A percentile compares a stretch with the other conserved stretches of the same genome.
Conservation (phyloP, 495 filamentous ascomycete species). For the Extremus antarcticus region DNA sequence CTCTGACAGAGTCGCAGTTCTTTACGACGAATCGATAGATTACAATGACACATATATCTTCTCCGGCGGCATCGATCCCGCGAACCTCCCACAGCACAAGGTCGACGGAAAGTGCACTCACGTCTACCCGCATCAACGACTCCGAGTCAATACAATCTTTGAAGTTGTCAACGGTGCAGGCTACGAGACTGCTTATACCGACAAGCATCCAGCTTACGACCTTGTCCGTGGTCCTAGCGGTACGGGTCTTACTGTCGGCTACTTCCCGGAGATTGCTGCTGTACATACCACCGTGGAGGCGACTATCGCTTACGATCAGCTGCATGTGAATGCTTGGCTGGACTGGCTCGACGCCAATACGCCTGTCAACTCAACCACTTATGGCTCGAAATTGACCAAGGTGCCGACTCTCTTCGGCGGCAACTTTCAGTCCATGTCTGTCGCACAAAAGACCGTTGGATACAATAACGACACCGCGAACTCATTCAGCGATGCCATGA, state of each 20-base stretch:
- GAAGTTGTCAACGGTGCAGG: constrained; percentile 26
- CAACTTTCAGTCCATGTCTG: constrained; percentile 32
- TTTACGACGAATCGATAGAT: too few species aligned
- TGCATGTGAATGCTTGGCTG: constrained; percentile 29
- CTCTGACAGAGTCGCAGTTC: too few species aligned
- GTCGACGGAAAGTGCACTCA: too few species aligned
- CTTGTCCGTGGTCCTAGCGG: constrained; percentile 29
- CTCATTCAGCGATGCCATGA: constrained; percentile 10
- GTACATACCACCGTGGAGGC: constrained; percentile 17
- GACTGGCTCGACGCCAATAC: constrained; percentile 26
- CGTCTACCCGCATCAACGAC: constrained; percentile 28
- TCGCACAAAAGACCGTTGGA: constrained; percentile 29
- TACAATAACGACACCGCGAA: constrained; percentile 20
- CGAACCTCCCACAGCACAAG: too few species aligned
- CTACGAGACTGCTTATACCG: constrained; percentile 30
- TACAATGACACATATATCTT: too few species aligned
- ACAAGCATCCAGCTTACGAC: constrained; percentile 35
- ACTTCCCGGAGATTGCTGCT: constrained; percentile 31
- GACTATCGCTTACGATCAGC: constrained; percentile 28
- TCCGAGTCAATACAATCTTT: constrained; percentile 33
- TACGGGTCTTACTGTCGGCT: constrained; percentile 28
- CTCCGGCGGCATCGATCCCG: too few species aligned
- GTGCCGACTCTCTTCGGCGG: constrained; percentile 31
- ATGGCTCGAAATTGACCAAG: constrained; percentile 15
- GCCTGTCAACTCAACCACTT: constrained; percentile 16